Base-by-base conservation (phyloP, 805 yeast species). In the Yamadazyma akitaensis region DNA sequence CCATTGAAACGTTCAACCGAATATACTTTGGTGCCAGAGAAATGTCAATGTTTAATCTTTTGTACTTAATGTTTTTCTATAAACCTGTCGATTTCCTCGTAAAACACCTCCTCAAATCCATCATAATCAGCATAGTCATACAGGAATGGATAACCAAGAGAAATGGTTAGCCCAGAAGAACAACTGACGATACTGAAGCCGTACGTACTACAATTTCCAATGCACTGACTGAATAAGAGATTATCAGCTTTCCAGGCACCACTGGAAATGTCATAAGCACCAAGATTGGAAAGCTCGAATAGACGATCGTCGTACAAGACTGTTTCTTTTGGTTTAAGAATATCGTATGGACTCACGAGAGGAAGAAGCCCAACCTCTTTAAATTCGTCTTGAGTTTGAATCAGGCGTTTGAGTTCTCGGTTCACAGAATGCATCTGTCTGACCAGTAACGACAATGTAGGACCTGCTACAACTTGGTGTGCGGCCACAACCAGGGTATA, bases 201-300 rank as follows among this genome's bases (percentile, higher is more conserved):
- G 18, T 42, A 46, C 21, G 31, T 19, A 14, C 19, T 31, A 2
- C 34, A 11, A 10, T 21, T 21, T 2, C 54, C 51, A 21, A 39
- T 28, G 31, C 40, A 21, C 30, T 46, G 50, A 26, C 39, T 14
- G 24, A 51, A 51, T n/a, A 43, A 9, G 10, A 48, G 14, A 26
- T 51, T 50, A 18, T 46, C 50, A 11, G 48, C 46, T 10, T 19
- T 25, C 48, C 51, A 51, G 14, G 37, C 39, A 5, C 48, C 48
- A 17, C 18, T 1, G 1, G 17, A 10, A n/a, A 51, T 38, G 5
- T 37, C 33, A 8, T 19, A 9, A 26, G 10, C 18, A 4, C 54
- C 54, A 2, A 51, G 17, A 36, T 51, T 51, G 16, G 54, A 48
- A 8, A 48, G 37, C 32, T 51, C 54, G 28, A 51, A 51, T 8